phyloP scores from a whole-genome alignment of 2,329 filamentous ascomycete genomes.

The Colletotrichum nymphaeae region DNA sequence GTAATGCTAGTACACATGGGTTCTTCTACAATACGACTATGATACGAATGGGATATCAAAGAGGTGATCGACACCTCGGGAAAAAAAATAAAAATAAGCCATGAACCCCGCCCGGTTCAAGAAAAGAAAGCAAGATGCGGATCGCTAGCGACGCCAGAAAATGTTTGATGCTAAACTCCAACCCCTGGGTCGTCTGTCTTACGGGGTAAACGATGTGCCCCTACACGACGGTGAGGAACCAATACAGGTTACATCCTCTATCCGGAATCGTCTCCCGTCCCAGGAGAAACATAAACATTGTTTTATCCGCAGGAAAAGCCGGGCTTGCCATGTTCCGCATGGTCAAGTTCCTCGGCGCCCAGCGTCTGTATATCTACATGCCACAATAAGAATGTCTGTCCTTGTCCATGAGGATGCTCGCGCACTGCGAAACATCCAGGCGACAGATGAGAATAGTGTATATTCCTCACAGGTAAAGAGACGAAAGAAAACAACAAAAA shows the following conservation, averaged over 20 bases:
- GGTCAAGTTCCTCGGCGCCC: background rate
- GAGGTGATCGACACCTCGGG: constrained; percentile 29
- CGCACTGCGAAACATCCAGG: constrained; percentile 31
- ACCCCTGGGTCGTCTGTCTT: background rate
- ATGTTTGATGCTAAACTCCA: background rate
- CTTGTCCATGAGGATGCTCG: constrained; percentile 10
- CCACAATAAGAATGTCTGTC: background rate
- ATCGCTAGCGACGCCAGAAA: constrained; percentile 29
- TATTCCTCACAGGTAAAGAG: background rate
- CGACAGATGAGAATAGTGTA: background rate
- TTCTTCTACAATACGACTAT: constrained; percentile 26
- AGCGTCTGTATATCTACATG: constrained; percentile 16
- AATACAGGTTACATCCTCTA: background rate
- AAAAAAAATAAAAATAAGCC: too few relatives aligned
- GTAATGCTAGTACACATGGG: background rate
- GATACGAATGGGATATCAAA: constrained; percentile 22
- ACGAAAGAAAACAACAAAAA: background rate
- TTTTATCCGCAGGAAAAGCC: constrained; percentile 8
- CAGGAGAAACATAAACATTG: background rate
- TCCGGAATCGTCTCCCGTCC: background rate
- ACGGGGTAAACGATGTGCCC: background rate
- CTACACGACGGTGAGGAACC: background rate
- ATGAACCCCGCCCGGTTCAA: constrained; percentile 20
- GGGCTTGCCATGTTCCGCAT: constrained; percentile 6
- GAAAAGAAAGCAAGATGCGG: constrained; percentile 7